Base-by-base conservation (phyloP, 345 rosid genomes). In the Turritis glabra region DNA sequence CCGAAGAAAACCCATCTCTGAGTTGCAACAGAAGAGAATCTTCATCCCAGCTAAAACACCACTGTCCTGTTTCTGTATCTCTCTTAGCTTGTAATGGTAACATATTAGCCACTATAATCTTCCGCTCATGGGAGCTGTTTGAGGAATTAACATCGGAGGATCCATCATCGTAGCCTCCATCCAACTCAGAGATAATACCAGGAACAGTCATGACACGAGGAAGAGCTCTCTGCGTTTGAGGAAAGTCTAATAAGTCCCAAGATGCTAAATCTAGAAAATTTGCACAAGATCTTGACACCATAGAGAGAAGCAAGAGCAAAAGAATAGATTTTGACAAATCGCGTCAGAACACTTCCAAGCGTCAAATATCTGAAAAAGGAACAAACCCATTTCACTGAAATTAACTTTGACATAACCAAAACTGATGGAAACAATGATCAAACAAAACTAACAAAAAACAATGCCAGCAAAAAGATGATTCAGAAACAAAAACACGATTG, bases 121-220 rank as follows among this genome's bases (percentile, higher is more conserved):
- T 87, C 47, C 89, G 67, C 69, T 87, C 87, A 54, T 48, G 81
- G 32, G 62, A 76, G 61, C 67, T 72, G 9, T 3, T 65, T 19
- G 88, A 81, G 66, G 91, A 87, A 13, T 55, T 58, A 41, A 67
- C 78, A 61, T 86, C 96, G 37, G 90, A 85, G 65, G 84, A 88
- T 10, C 74, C 88, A 65, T 85, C 90, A 67, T 63, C 78, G 48
- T 74, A 55, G 56, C 61, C 78, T 56, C 79, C 84, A 67, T 88
- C 96, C 32, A 79, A 32, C 59, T 90, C 88, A 27, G 96, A 85
- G 51, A 90, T 74, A 29, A 90, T 86, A 72, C 93, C 96, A 18
- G 93, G 88, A 61, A 85, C 84, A 50, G 88, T 88, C 82, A 88
- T 84, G 77, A 90, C 89, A 74, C 87, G 85, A 17, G 93, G 93